A percentile compares a stretch with the other conserved stretches of the same genome.
Conservation (phyloP, 2,329 filamentous ascomycete genomes). For the Cladophialophora bantiana region DNA sequence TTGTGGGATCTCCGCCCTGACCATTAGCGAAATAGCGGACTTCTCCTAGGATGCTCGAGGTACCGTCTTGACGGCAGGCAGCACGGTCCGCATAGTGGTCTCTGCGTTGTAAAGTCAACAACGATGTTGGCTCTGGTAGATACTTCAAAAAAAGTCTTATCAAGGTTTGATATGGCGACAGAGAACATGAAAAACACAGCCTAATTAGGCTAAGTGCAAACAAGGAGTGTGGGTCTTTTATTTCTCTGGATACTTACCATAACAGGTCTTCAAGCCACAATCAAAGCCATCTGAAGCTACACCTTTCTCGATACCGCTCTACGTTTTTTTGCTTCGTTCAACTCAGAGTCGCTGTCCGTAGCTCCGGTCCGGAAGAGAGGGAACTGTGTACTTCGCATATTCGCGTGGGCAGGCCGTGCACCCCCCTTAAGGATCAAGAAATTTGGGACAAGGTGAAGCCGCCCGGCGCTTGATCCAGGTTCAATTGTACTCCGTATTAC, state of each 20-base stretch:
- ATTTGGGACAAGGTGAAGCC: no score
- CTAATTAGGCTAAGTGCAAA: neutral
- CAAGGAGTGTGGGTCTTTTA: neutral
- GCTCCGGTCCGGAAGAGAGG: no score
- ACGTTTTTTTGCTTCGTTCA: no score
- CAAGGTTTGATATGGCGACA: neutral
- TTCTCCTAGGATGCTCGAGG: neutral
- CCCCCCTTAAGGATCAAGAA: no score
- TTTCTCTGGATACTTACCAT: neutral
- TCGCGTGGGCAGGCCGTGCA: no score
- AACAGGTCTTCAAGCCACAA: neutral
- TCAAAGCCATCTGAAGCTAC: neutral
- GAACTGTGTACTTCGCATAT: no score
- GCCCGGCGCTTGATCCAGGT: no score
- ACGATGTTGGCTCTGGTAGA: neutral
- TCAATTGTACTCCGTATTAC: no score
- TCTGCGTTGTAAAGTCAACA: neutral
- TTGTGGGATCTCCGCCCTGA: neutral
- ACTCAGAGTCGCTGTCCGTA: no score
- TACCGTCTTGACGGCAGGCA: neutral
- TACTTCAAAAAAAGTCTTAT: neutral
- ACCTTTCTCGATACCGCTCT: no score
- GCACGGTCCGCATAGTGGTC: neutral
- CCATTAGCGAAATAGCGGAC: neutral
- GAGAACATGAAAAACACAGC: neutral